These are phyloP conservation scores for Silybum marianum DNA, from an alignment of 129 eudicot species.

Conservation along the genomic window DNA sequence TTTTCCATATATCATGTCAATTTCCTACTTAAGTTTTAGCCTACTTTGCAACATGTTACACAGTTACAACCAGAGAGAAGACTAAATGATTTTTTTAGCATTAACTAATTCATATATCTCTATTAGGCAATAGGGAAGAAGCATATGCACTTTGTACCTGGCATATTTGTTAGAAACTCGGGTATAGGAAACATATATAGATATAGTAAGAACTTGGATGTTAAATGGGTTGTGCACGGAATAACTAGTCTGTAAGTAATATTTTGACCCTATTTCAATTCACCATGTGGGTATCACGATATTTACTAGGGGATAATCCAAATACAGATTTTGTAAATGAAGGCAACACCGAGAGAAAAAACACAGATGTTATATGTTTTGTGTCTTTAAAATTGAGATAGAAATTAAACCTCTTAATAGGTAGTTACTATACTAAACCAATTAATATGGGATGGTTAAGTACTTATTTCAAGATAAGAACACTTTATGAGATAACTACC, in stretches of 20 bases:
- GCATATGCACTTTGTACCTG: too few relatives aligned
- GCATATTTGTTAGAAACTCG: not conserved
- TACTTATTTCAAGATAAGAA: too few relatives aligned
- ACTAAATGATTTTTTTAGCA: too few relatives aligned
- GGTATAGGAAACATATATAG: not conserved
- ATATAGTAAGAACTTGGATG: not conserved
- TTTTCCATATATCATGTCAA: not conserved
- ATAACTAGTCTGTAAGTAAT: not conserved
- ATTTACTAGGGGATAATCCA: not conserved
- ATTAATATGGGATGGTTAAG: too few relatives aligned
- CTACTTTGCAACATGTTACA: too few relatives aligned
- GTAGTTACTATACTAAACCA: too few relatives aligned
- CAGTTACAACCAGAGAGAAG: too few relatives aligned
- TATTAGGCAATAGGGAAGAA: too few relatives aligned
- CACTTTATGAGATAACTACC: not conserved
- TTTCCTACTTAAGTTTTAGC: too few relatives aligned
- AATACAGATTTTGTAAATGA: not conserved
- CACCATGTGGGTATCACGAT: not conserved
- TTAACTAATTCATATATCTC: too few relatives aligned
- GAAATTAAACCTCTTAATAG: not conserved
- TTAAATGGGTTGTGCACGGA: not conserved
- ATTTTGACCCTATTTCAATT: too few relatives aligned
- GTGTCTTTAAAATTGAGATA: not conserved
- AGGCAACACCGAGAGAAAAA: not conserved
- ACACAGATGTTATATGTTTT: not conserved